These are phyloP conservation scores for Entomortierella lignicola DNA, from an alignment of 192 early-diverging fungal species.

Conservation along the genomic window DNA sequence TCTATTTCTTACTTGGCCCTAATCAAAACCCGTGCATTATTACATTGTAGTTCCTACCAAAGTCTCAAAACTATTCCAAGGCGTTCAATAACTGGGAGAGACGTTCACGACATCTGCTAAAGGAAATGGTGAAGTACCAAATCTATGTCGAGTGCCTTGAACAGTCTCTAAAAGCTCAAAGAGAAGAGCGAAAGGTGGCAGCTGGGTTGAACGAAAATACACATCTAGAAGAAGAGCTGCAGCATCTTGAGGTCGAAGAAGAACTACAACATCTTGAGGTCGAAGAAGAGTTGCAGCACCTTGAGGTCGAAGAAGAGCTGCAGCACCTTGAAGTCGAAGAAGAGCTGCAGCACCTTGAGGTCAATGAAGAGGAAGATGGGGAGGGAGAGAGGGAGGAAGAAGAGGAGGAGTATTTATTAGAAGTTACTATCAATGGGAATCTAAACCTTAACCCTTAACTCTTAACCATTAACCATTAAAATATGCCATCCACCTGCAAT, in stretches of 20 bases:
- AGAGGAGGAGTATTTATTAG: no score
- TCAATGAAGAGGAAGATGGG: no score
- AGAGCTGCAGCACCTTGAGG: no score
- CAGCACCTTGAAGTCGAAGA: no score
- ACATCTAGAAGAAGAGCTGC: slow-evolving; percentile 2
- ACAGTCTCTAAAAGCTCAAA: slow-evolving; percentile 54
- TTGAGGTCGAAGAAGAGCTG: no score
- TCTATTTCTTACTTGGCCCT: background rate
- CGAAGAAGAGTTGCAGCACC: no score
- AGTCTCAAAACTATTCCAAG: slow-evolving; percentile 69
- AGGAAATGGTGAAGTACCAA: slow-evolving; percentile 88
- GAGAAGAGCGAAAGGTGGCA: background rate
- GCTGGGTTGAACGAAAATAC: background rate
- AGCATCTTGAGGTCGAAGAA: slow-evolving; percentile 11
- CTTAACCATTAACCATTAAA: no score
- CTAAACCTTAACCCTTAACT: no score
- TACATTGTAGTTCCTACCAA: slow-evolving; percentile 63
- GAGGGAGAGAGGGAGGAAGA: no score
- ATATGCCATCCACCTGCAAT: no score
- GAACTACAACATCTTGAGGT: background rate
- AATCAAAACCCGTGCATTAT: no score
- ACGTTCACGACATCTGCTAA: slow-evolving; percentile 78
- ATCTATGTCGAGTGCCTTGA: slow-evolving; percentile 82
- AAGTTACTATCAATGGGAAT: no score
- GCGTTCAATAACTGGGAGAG: slow-evolving; percentile 86